These are phyloP conservation scores for Avena eriantha DNA, from an alignment of 176 grass and related monocot genomes.

Conservation along the genomic window DNA sequence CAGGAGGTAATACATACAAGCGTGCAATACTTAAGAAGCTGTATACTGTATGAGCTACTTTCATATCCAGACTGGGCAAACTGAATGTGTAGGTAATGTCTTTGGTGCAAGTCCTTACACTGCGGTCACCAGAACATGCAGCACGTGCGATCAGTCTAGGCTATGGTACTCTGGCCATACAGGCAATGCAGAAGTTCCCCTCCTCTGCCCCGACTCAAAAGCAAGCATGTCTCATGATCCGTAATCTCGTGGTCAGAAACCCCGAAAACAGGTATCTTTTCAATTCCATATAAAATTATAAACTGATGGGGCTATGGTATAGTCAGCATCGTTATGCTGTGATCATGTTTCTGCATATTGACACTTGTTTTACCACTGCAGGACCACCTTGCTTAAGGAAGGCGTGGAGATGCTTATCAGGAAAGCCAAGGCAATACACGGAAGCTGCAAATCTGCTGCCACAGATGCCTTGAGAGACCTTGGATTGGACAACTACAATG, in stretches of 20 bases:
- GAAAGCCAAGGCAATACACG: slow-evolving; percentile 74
- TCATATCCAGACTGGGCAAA: slow-evolving; percentile 6
- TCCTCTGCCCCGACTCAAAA: slow-evolving; percentile 73
- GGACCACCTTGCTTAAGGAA: slow-evolving; percentile 74
- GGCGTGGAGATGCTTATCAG: slow-evolving; percentile 85
- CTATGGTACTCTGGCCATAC: slow-evolving; percentile 67
- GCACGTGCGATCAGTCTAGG: slow-evolving; percentile 70
- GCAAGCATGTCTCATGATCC: slow-evolving; percentile 96
- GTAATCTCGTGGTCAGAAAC: slow-evolving; percentile 93
- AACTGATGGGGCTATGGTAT: neutral
- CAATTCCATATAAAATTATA: neutral
- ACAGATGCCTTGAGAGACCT: slow-evolving; percentile 89
- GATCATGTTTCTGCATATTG: neutral
- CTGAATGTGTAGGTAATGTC: slow-evolving; percentile 74
- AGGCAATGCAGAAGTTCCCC: slow-evolving; percentile 78
- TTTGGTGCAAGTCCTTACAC: slow-evolving; percentile 73
- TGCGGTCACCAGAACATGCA: slow-evolving; percentile 88
- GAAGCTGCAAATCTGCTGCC: slow-evolving; percentile 84
- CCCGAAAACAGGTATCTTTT: slow-evolving; percentile 74
- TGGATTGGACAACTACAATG: slow-evolving; percentile 81
- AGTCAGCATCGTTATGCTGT: neutral
- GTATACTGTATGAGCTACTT: slow-evolving; percentile 7
- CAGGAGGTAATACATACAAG: slow-evolving; percentile 70
- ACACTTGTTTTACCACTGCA: slow-evolving; percentile 34
- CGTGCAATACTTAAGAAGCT: slow-evolving; percentile 23